phyloP scores from a whole-genome alignment of 2,329 filamentous ascomycete genomes.

The Truncatella angustata region DNA sequence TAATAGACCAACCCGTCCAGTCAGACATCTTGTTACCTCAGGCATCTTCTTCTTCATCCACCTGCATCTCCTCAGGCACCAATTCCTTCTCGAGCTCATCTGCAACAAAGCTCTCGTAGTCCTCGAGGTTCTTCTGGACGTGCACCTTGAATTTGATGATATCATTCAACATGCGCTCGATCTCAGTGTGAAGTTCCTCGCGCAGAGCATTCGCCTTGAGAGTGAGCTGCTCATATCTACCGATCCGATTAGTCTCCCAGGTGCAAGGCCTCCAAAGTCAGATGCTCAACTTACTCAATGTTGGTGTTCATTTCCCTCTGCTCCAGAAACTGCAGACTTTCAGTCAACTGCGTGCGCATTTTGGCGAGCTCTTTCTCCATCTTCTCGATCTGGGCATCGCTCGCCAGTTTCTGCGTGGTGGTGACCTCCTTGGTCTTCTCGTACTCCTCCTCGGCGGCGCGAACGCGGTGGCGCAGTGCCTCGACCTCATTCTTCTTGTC shows the following conservation, averaged over 20 bases:
- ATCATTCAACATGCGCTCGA: constrained; percentile 94
- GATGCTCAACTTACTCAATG: constrained; percentile 87
- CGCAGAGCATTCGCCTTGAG: constrained; percentile 77
- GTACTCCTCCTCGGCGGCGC: constrained; percentile 88
- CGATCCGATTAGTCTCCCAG: constrained; percentile 7
- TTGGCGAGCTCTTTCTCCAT: constrained; percentile 98
- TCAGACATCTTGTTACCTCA: background rate
- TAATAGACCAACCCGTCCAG: too few relatives aligned
- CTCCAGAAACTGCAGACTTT: constrained; percentile 88
- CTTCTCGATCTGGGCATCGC: constrained; percentile 93
- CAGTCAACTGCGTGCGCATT: constrained; percentile 80
- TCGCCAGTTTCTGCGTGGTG: constrained; percentile 81
- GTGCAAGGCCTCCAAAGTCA: too few relatives aligned
- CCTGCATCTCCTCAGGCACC: constrained; percentile 55
- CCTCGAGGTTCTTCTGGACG: constrained; percentile 86
- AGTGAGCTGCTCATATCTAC: constrained; percentile 87
- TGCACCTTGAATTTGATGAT: constrained; percentile 99
- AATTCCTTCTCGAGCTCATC: constrained; percentile 89
- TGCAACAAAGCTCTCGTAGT: constrained; percentile 90
- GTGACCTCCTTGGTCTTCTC: constrained; percentile 88
- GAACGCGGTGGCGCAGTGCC: constrained; percentile 81
- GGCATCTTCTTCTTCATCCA: constrained; percentile 6
- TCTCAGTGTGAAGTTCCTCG: constrained; percentile 97
- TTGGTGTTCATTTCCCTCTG: constrained; percentile 95
- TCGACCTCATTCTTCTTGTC: constrained; percentile 94